A percentile compares a stretch with the other conserved stretches of the same genome.
phyloP scores from a whole-genome alignment of 2,329 filamentous ascomycete genomes.

The Xylogone sp. region DNA sequence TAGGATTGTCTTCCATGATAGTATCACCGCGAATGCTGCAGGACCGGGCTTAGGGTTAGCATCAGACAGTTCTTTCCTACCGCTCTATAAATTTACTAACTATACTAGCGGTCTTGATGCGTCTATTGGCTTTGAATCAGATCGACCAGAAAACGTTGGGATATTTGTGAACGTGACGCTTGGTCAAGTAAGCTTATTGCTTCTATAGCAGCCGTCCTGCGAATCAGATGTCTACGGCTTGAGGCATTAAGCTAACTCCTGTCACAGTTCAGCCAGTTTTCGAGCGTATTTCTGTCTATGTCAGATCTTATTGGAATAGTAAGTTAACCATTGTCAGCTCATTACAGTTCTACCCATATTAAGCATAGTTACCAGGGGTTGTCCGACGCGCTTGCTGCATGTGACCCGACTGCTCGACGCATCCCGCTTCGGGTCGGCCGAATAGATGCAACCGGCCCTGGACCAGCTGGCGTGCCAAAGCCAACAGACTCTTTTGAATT shows the following conservation, averaged over 20 bases:
- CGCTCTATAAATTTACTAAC: not conserved
- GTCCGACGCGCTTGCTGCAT: constrained; percentile 3
- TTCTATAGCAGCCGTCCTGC: not conserved
- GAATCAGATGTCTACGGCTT: too few species aligned
- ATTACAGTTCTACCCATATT: not conserved
- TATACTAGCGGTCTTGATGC: constrained; percentile 15
- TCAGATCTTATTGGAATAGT: constrained; percentile 1
- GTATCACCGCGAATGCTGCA: constrained; percentile 9
- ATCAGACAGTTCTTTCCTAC: too few species aligned
- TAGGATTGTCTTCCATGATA: constrained; percentile 16
- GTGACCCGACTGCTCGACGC: constrained; percentile 5
- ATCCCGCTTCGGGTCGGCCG: constrained; percentile 16
- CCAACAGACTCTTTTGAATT: constrained; percentile 10
- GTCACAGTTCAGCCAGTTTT: not conserved
- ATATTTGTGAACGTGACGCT: constrained; percentile 11
- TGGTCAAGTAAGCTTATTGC: constrained; percentile 1
- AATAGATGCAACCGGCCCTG: constrained; percentile 17
- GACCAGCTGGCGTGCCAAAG: constrained; percentile 15
- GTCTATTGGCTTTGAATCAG: constrained; percentile 13
- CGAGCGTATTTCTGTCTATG: constrained; percentile 1
- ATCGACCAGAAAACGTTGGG: constrained; percentile 13
- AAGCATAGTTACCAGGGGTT: not conserved
- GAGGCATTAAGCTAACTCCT: constrained; percentile 1
- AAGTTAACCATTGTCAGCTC: not conserved
- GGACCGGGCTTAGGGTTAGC: constrained; percentile 12